Base-by-base conservation (phyloP, 352 stramenopile genomes). In the Phytophthora fragariaefolia region DNA sequence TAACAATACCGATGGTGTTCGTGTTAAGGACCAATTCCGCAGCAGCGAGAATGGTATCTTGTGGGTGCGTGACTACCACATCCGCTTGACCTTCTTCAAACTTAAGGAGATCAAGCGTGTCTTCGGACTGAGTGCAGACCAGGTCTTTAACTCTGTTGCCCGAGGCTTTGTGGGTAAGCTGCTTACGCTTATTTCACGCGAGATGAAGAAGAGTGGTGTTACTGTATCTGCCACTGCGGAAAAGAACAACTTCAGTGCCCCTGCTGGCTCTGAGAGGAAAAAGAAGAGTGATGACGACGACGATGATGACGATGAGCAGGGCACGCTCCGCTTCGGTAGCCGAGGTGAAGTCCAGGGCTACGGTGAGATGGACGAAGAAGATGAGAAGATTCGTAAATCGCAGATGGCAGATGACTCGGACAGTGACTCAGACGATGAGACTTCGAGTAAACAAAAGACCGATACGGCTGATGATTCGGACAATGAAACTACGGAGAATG, bases 41-140 rank as follows among this genome's bases (percentile, higher is more conserved):
- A 90, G 88, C 56, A 96, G 83, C 63, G 90, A 91, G 57, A 97
- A 95, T 62, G 86, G 87, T 49, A 90, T 96, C 49, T 65, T 93
- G 42, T 99, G 97, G 96, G 89, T 99, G 62, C 92, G 98, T 26
- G 94, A 98, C 60, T 99, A 99, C 81, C 95, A 93, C 47, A 94
- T 99, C 20, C 90, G 86, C 23, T 77, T 99, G 9, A 97, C 93
- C 30, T 89, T 99, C 32, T 97, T 98, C 77, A 81, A 89, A 28
- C 80, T 94, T 20, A 96, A 98, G 79, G 79, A 97, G 50, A 99
- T 99, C 59, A 88, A 92, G 43, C 87, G 93, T 38, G 96, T 97
- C 3, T 99, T 99, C 79, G 93, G 94, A 20, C 76, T 99, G 46
- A 87, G 77, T 56, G 82, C 98, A n/a, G 86, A 99, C 13, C 87